Conservation (phyloP, 2,329 filamentous ascomycete genomes). For the Zymoseptoria passerinii region DNA sequence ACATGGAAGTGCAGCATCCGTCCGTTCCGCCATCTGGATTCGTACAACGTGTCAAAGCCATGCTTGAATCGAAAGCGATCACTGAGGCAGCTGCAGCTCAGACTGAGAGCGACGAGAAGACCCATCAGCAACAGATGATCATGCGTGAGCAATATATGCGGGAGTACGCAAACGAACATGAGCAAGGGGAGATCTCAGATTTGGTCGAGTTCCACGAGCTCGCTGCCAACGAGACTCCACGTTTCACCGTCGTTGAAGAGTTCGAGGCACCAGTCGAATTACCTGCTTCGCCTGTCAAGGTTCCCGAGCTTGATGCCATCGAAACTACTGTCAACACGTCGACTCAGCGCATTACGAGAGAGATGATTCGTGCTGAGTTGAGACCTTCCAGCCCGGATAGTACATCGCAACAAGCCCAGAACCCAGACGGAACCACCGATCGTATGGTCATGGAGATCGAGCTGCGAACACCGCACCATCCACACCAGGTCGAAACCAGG, state of each 20-base stretch:
- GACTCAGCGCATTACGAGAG: slow-evolving; percentile 28
- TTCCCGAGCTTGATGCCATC: slow-evolving; percentile 23
- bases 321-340: slow-evolving; percentile 9
- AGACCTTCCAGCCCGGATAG: slow-evolving; percentile 22
- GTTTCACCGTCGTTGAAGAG: slow-evolving; percentile 27
- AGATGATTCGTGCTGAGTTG: slow-evolving; percentile 29
- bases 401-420: slow-evolving; percentile 11
- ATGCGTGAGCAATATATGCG: slow-evolving; percentile 8
- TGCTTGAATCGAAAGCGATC: slow-evolving; percentile 34
- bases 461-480: background rate
- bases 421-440: slow-evolving; percentile 13
- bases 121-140: slow-evolving; percentile 5
- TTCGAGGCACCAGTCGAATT: slow-evolving; percentile 28
- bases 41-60: slow-evolving; percentile 35
- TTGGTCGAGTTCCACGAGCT: slow-evolving; percentile 25
- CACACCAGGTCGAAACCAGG: background rate
- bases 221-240: slow-evolving; percentile 25
- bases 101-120: slow-evolving; percentile 14
- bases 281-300: slow-evolving; percentile 28
- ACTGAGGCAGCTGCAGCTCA: slow-evolving; percentile 19
- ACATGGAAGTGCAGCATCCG: slow-evolving; percentile 25
- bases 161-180: slow-evolving; percentile 13
- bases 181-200: slow-evolving; percentile 18
- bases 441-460: slow-evolving; percentile 5
- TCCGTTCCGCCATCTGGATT: slow-evolving; percentile 32